Conservation (phyloP, 768 basidiomycete species). For the Mycena pura region DNA sequence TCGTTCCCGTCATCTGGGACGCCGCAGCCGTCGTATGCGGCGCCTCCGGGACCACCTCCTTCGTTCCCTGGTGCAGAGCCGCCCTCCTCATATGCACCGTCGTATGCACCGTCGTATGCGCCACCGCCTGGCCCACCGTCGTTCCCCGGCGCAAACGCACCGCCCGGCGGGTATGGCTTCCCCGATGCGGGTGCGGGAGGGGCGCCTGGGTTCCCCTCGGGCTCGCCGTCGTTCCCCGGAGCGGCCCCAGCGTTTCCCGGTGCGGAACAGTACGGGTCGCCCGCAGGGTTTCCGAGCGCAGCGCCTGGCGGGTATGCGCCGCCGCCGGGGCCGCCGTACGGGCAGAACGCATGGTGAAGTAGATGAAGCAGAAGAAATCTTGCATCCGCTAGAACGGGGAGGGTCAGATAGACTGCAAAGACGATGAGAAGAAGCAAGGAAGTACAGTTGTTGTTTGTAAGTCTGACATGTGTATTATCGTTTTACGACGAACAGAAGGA, state of each 20-base stretch:
- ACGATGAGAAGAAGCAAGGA: too few species aligned
- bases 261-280: conserved; percentile 33
- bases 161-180: conserved; percentile 14
- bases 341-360: conserved; percentile 12
- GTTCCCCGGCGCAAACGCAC: conserved; percentile 41
- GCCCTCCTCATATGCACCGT: conserved; percentile 31
- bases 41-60: conserved; percentile 36
- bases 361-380: not conserved
- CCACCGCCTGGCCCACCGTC: conserved; percentile 35
- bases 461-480: too few species aligned
- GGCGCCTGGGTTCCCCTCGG: conserved; percentile 3
- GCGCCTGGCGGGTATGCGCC: conserved; percentile 13
- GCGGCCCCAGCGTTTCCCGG: conserved; percentile 38
- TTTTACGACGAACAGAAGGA: too few species aligned
- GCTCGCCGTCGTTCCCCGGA: conserved; percentile 30
- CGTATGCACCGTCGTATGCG: conserved; percentile 42
- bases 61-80: conserved; percentile 24
- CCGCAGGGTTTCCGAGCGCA: too few species aligned
- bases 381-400: not conserved
- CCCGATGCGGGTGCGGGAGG: not conserved
- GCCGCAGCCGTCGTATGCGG: conserved; percentile 26
- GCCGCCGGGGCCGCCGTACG: conserved; percentile 23
- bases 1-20: conserved; percentile 3
- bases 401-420: too few species aligned
- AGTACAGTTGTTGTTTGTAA: too few species aligned